Base-by-base conservation (phyloP, 2,329 filamentous ascomycete genomes). In the Coniella vitis region DNA sequence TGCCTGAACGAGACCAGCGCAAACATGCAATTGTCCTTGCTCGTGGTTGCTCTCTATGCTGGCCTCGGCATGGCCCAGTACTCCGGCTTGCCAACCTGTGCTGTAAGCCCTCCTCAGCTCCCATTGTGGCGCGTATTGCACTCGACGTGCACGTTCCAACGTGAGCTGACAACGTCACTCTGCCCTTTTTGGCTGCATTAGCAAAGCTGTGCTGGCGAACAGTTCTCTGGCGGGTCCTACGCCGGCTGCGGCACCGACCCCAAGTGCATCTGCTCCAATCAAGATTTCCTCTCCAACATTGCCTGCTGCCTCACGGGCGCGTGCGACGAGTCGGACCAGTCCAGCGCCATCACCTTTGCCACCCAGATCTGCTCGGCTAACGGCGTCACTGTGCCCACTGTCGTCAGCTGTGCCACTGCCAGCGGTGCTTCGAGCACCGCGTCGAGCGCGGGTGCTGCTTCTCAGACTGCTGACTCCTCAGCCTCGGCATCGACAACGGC, bases 1-100 rank as follows among this genome's bases (percentile, higher is more conserved):
- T 22, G 31, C n/a, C 38, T 31, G 10, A 31, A n/a, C 14, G 35
- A 29, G 38, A 21, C 39, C 55, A 67, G 25, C 25, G 25, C 25
- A 29, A 29, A 40, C 35, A 78, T 78, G 75, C 76, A 74, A 67
- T 52, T 67, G 54, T 52, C 57, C 48, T 62, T 73, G 50, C 57
- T 74, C 57, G 63, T 76, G 55, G 62, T 71, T 53, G 64, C 80
- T 57, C 71, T 76, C 56, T 65, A 80, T 41, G 70, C 76, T 57
- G 72, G 72, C 65, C 65, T 81, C 51, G 71, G 75, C 54, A 65
- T 68, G 53, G 75, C 75, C 35, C 76, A 79, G 60, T 59, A 72
- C 49, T 56, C 59, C 25, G 60, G 58, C 35, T 70, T 78, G 42
- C 81, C 77, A 14, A 51, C 54, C 9, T 84, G 74, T 58, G 78